Percentiles rank a stretch among this genome's conserved stretches.
Evolutionary conservation across 768 basidiomycete genomes (phyloP).

Genomic region (Sporobolomyces roseus): DNA sequence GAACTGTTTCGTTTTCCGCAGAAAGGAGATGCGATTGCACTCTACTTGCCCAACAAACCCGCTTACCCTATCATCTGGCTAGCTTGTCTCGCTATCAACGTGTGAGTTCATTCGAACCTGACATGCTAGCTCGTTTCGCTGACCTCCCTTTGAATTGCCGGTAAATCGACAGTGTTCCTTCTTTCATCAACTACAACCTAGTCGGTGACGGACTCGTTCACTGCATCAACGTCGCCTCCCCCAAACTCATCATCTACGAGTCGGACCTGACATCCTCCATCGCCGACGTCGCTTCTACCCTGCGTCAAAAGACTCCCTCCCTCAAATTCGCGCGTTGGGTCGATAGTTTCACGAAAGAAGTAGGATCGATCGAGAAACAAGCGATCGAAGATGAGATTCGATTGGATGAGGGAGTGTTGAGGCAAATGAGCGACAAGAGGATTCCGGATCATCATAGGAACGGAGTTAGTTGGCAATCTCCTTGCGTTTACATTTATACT

Average conservation of each 20-base stretch:
- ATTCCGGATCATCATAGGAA: constrained; percentile 23
- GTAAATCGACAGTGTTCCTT: constrained; percentile 23
- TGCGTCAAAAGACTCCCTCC: neutral
- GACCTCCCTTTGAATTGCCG: too few species aligned
- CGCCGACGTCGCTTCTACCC: constrained; percentile 3
- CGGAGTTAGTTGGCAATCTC: constrained; percentile 27
- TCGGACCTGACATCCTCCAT: constrained; percentile 20
- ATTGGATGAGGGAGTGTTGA: neutral
- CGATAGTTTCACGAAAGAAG: constrained; percentile 16
- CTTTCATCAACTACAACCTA: constrained; percentile 41
- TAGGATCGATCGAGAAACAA: neutral
- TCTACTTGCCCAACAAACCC: constrained; percentile 41
- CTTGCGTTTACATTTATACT: constrained; percentile 38
- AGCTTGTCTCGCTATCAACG: constrained; percentile 33
- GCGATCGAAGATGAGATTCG: constrained; percentile 10
- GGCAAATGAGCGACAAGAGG: neutral
- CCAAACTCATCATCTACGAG: constrained; percentile 37
- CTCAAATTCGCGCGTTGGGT: constrained; percentile 14
- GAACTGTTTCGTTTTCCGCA: too few species aligned
- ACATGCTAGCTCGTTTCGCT: too few species aligned
- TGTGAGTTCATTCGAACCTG: constrained; percentile 4
- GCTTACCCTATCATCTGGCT: constrained; percentile 35
- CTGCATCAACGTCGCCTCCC: constrained; percentile 29
- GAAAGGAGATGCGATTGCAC: constrained; percentile 25
- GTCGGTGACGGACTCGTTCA: constrained; percentile 28